Conservation (phyloP, 345 rosid genomes). For the Lepidium aucheri region DNA sequence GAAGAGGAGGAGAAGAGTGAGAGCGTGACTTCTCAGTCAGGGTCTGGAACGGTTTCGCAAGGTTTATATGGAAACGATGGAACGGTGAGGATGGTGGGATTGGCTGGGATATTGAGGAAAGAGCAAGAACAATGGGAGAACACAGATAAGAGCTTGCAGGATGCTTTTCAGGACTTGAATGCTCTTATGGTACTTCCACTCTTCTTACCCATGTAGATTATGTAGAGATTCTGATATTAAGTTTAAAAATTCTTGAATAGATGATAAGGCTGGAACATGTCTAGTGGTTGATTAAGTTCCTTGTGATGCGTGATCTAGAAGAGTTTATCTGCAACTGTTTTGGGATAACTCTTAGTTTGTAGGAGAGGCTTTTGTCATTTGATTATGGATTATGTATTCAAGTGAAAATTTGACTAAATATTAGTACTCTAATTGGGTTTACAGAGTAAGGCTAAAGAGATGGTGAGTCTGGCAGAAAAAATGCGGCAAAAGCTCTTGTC, state of each 20-base stretch:
- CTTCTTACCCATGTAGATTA: neutral
- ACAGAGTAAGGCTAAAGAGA: constrained; percentile 90
- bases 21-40: constrained; percentile 19
- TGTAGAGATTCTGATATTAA: neutral
- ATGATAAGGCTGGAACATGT: neutral
- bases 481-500: constrained; percentile 88
- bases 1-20: constrained; percentile 34
- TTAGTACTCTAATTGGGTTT: constrained; percentile 11
- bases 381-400: neutral
- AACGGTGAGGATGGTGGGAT: constrained; percentile 85
- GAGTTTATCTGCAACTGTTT: neutral
- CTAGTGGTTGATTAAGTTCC: neutral
- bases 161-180: constrained; percentile 91
- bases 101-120: constrained; percentile 86
- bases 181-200: constrained; percentile 67
- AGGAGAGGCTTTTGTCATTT: neutral
- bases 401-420: neutral
- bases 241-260: neutral
- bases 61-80: constrained; percentile 73
- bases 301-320: neutral
- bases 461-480: constrained; percentile 86
- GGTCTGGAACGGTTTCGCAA: constrained; percentile 28
- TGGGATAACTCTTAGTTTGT: neutral
- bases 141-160: constrained; percentile 91
- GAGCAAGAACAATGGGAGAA: constrained; percentile 94